Percentiles rank a stretch among this genome's conserved stretches.
phyloP scores from a whole-genome alignment of 2,329 filamentous ascomycete species.

The Alternaria brassicae region DNA sequence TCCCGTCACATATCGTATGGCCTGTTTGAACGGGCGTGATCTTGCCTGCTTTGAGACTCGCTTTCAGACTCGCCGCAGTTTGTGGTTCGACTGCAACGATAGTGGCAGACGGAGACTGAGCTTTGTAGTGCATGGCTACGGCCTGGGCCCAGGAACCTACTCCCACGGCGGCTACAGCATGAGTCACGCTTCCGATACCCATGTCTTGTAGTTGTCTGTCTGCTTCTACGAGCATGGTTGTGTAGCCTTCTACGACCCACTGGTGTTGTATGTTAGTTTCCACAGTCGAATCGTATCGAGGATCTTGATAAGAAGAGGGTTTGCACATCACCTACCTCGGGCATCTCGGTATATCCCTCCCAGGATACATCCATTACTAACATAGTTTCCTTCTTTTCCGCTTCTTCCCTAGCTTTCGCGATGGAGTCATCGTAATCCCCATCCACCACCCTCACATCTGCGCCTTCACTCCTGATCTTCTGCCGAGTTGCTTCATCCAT shows the following conservation, averaged over 20 bases:
- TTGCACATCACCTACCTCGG: too few relatives aligned
- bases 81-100: constrained; percentile 76
- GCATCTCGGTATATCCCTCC: constrained; percentile 70
- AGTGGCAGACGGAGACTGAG: constrained; percentile 36
- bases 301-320: too few relatives aligned
- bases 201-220: constrained; percentile 65
- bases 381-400: constrained; percentile 55
- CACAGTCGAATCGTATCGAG: too few relatives aligned
- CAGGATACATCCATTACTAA: constrained; percentile 75
- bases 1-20: constrained; percentile 74
- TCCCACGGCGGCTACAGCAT: constrained; percentile 71
- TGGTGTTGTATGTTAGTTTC: constrained; percentile 34
- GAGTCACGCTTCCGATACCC: constrained; percentile 49
- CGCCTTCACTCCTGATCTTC: constrained; percentile 68
- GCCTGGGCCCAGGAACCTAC: constrained; percentile 77
- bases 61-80: constrained; percentile 64
- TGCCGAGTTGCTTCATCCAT: constrained; percentile 63
- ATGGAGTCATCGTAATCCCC: constrained; percentile 72
- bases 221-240: constrained; percentile 73
- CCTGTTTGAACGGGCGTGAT: constrained; percentile 61
- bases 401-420: constrained; percentile 55
- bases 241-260: constrained; percentile 81
- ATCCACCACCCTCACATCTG: constrained; percentile 61
- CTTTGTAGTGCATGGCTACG: constrained; percentile 70
- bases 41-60: constrained; percentile 59